Evolutionary conservation across 163 green algal species (phyloP), one percentile per base, ranked within the genome.

Genomic region (Prototheca wickerhamii): DNA sequence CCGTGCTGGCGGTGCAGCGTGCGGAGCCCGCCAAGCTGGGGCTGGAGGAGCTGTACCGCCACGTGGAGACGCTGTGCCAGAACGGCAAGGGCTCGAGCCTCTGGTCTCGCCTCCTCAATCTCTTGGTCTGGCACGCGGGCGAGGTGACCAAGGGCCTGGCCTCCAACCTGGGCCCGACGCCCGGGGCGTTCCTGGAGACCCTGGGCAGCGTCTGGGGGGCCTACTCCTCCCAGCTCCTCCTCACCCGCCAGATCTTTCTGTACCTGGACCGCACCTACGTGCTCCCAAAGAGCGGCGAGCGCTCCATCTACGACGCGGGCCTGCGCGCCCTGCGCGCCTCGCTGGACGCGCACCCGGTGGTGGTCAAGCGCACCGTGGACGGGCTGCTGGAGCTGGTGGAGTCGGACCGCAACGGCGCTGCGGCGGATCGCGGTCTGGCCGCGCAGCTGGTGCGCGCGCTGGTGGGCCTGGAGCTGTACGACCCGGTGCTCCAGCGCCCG

Each of bases 21-120:
- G 89, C 93, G 70, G 66, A 65, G 37, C 70, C 81, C 12, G 85
- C 96, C 17, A 69, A 77, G 7, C 79, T 59, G 62, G 94, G 83
- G 69, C 64, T 96, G 61, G 91, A 98, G 69, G 86, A 96, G 67
- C 83, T 98, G n/a, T 97, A 96, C 68, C 63, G 81, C 75, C 85
- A 18, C 64, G 81, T 84, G 37, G 76, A 86, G 61, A 61, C 83
- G 53, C 15, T 86, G 29, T 85, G 75, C 60, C 6, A 84, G 46
- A 72, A 85, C 51, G 82, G 76, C 28, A 54, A 78, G 37, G 66
- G 46, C 17, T 49, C 33, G 7, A 54, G 53, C n/a, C 60, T 84
- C 30, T 87, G 83, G 68, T 12, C 4, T 10, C 49, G 60, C 2
- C 60, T 86, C 42, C 55, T 76, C 17, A 10, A 53, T 15, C 29